These are phyloP conservation scores for Kwoniella sp. DNA, from an alignment of 768 basidiomycete species.

Conservation along the genomic window DNA sequence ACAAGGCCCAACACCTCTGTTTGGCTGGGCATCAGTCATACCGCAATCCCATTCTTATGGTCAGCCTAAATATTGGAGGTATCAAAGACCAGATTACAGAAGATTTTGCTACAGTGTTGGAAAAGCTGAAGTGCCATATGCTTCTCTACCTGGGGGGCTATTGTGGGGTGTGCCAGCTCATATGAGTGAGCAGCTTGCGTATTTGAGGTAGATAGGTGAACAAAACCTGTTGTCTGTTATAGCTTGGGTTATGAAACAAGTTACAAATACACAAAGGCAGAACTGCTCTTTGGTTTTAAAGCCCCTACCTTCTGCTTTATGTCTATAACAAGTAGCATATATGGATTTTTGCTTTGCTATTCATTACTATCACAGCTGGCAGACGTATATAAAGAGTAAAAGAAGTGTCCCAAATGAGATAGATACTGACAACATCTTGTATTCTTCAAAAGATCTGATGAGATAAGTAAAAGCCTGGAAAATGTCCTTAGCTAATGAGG, in stretches of 20 bases:
- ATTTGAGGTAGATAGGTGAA: slow-evolving; percentile 1
- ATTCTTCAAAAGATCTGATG: too few species aligned
- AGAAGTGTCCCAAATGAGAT: too few species aligned
- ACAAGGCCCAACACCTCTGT: slow-evolving; percentile 30
- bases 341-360: too few species aligned
- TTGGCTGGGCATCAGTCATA: slow-evolving; percentile 40
- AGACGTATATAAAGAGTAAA: too few species aligned
- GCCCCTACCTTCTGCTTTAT: too few species aligned
- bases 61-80: slow-evolving; percentile 29
- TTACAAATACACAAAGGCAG: not conserved
- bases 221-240: not conserved
- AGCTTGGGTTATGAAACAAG: too few species aligned
- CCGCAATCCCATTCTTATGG: slow-evolving; percentile 34
- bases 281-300: too few species aligned
- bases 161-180: slow-evolving; percentile 26
- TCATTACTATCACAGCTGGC: too few species aligned
- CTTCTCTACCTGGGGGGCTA: slow-evolving; percentile 42
- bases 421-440: too few species aligned
- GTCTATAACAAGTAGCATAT: too few species aligned
- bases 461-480: too few species aligned
- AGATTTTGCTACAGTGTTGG: slow-evolving; percentile 50
- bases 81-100: slow-evolving; percentile 47
- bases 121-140: slow-evolving; percentile 53
- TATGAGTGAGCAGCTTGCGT: slow-evolving; percentile 17
- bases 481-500: too few species aligned